A percentile compares a stretch with the other conserved stretches of the same genome.
Evolutionary conservation across 164 flowering plant species (phyloP).

Genomic region (Tetracentron sinense): DNA sequence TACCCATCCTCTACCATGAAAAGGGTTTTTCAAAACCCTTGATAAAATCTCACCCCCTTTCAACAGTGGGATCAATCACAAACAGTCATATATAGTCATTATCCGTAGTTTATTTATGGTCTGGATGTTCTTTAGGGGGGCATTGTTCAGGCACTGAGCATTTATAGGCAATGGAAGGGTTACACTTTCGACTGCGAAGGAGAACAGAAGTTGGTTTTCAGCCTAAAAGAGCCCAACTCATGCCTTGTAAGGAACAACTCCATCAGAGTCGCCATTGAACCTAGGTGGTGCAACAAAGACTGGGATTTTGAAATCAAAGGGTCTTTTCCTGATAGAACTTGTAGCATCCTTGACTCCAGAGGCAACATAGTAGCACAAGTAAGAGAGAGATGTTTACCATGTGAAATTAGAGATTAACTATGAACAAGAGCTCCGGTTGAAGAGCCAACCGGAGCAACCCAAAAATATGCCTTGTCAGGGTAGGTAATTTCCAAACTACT

Average conservation of each 20-base stretch:
- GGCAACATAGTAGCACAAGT: conserved; percentile 74
- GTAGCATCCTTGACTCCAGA: conserved; percentile 48
- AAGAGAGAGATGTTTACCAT: no score
- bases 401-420: no score
- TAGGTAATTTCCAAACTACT: no score
- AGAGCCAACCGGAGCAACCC: no score
- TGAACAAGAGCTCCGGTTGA: no score
- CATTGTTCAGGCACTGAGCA: conserved; percentile 55
- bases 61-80: no score
- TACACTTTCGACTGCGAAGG: conserved; percentile 53
- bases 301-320: conserved; percentile 69
- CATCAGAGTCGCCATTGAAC: conserved; percentile 36
- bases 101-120: background rate
- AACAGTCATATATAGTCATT: no score
- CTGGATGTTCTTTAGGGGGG: conserved; percentile 47
- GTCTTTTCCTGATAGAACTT: conserved; percentile 51
- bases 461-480: no score
- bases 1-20: no score
- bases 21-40: no score
- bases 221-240: conserved; percentile 51
- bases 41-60: no score
- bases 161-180: conserved; percentile 64
- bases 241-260: conserved; percentile 30
- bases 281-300: conserved; percentile 24
- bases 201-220: conserved; percentile 47